Percentiles rank a stretch among this genome's conserved stretches.
These are phyloP conservation scores for Cyclotella cryptica DNA, from an alignment of 108 stramenopile species.

Conservation along the genomic window DNA sequence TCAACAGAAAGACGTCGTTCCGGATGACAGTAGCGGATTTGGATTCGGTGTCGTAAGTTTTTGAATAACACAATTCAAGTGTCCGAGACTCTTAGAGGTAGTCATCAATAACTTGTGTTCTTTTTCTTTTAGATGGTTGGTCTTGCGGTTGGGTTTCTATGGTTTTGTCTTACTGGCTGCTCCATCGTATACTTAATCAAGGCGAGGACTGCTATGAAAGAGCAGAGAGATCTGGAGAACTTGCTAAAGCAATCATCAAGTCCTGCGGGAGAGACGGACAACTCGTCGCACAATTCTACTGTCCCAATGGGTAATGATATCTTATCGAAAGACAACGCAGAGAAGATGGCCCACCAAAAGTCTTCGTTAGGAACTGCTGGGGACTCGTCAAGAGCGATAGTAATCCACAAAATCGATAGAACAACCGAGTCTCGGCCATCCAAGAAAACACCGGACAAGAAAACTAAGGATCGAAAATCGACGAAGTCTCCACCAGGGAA, in stretches of 20 bases:
- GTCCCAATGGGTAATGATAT: not conserved
- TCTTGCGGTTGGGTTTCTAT: slow-evolving; percentile 23
- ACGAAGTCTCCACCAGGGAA: too few relatives aligned
- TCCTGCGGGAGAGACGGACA: slow-evolving; percentile 12
- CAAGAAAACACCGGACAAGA: too few relatives aligned
- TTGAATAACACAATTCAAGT: not conserved
- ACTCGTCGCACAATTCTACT: not conserved
- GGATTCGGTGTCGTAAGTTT: slow-evolving; percentile 13
- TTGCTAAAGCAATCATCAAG: slow-evolving; percentile 18
- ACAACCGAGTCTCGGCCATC: too few relatives aligned
- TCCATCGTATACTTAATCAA: slow-evolving; percentile 14
- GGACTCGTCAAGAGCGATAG: too few relatives aligned
- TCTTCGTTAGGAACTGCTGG: too few relatives aligned
- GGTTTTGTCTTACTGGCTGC: slow-evolving; percentile 31
- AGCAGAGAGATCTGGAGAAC: slow-evolving; percentile 27
- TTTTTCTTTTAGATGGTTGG: slow-evolving; percentile 10
- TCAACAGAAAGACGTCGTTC: not conserved
- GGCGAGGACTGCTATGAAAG: slow-evolving; percentile 21
- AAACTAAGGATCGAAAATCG: too few relatives aligned
- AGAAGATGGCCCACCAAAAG: too few relatives aligned
- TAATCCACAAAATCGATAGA: too few relatives aligned
- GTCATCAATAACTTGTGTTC: not conserved
- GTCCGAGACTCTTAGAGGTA: not conserved
- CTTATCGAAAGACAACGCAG: not conserved
- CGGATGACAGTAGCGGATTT: not conserved